Evolutionary conservation across 2,329 filamentous ascomycete genomes (phyloP).

Genomic region (Arachnomyces sp.): DNA sequence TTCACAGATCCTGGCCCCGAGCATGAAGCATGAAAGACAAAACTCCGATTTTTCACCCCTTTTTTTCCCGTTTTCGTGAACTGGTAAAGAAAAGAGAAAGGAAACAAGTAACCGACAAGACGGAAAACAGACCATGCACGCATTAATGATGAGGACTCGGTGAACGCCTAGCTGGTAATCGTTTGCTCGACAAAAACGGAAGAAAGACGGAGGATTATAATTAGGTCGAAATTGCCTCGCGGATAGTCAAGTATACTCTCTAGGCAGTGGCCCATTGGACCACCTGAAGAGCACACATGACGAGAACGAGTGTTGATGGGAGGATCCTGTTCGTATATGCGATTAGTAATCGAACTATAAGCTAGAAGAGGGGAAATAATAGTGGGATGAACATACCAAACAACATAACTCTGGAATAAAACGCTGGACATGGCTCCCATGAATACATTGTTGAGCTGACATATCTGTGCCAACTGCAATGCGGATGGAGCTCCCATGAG

Average conservation of each 20-base stretch:
- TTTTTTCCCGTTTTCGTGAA: too few species aligned
- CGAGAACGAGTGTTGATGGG: constrained; percentile 80
- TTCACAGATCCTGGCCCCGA: too few species aligned
- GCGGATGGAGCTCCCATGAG: constrained; percentile 90
- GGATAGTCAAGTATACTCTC: constrained; percentile 5
- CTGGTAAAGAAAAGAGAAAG: too few species aligned
- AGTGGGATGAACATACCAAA: constrained; percentile 58
- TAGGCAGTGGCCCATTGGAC: constrained; percentile 66
- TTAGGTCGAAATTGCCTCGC: constrained; percentile 4
- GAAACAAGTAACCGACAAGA: too few species aligned
- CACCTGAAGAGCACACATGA: constrained; percentile 85
- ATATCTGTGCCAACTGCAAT: constrained; percentile 92
- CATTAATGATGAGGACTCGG: too few species aligned
- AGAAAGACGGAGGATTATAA: neutral
- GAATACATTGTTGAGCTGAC: constrained; percentile 94
- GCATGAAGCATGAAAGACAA: too few species aligned
- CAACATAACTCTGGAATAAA: constrained; percentile 91
- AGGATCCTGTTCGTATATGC: constrained; percentile 57
- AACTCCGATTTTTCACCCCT: too few species aligned
- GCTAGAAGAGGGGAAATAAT: constrained; percentile 1
- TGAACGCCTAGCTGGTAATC: too few species aligned
- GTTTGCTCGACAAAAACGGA: too few species aligned
- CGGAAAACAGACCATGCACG: too few species aligned
- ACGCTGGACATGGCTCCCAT: constrained; percentile 90
- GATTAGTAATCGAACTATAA: constrained; percentile 14